These are phyloP conservation scores for Penicillium soppii DNA, from an alignment of 495 filamentous ascomycete species.

Conservation along the genomic window DNA sequence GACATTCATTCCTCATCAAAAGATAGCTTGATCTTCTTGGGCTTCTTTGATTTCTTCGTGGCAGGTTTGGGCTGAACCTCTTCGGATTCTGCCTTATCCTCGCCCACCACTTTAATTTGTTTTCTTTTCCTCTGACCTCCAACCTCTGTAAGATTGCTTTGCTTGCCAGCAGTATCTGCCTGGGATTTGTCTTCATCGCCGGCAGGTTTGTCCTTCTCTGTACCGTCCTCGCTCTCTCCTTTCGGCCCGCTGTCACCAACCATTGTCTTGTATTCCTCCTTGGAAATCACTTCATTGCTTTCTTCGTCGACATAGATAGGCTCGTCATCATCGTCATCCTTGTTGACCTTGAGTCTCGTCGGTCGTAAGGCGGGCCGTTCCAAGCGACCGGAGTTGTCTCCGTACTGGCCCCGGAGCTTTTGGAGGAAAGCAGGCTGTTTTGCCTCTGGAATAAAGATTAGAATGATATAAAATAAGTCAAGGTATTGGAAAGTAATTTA, in stretches of 20 bases:
- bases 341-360: constrained; percentile 33
- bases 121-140: constrained; percentile 46
- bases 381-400: constrained; percentile 36
- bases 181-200: constrained; percentile 13
- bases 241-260: constrained; percentile 23
- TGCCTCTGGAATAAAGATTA: constrained; percentile 26
- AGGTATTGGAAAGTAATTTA: constrained; percentile 17
- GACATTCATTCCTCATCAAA: constrained; percentile 37
- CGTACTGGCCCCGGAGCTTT: constrained; percentile 42
- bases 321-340: constrained; percentile 44
- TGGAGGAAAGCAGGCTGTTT: constrained; percentile 51
- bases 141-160: constrained; percentile 41
- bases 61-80: constrained; percentile 23
- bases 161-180: constrained; percentile 25
- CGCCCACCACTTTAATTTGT: constrained; percentile 42
- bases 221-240: constrained; percentile 13
- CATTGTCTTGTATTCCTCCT: constrained; percentile 47
- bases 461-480: background rate
- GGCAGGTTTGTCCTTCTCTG: constrained; percentile 9
- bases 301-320: constrained; percentile 51
- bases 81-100: constrained; percentile 27
- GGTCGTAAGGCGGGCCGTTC: constrained; percentile 42
- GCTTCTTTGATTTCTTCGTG: constrained; percentile 40
- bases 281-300: constrained; percentile 47
- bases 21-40: constrained; percentile 49